A percentile compares a stretch with the other conserved stretches of the same genome.
Conservation (phyloP, 768 basidiomycete genomes). For the Coprinopsis strossmayeri region DNA sequence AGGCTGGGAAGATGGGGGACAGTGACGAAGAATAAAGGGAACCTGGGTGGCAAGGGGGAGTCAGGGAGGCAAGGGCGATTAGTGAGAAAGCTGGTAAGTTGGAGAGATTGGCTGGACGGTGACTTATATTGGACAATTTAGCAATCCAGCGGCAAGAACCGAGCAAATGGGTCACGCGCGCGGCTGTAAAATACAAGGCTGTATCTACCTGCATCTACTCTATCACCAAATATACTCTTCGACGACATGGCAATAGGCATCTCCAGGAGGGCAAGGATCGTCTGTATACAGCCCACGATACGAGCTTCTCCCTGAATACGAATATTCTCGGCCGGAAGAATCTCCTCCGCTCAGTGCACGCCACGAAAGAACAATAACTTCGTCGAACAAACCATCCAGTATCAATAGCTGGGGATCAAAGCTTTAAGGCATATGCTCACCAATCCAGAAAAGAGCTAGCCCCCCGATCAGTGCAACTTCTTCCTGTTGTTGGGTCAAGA, state of each 20-base stretch:
- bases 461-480: slow-evolving; percentile 67
- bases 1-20: neutral
- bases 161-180: too few species aligned
- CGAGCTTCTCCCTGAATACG: neutral
- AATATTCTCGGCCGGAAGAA: neutral
- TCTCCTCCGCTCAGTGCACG: slow-evolving; percentile 3
- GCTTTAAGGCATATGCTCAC: slow-evolving; percentile 33
- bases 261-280: neutral
- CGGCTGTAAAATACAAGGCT: neutral
- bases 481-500: slow-evolving; percentile 66
- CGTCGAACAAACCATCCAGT: neutral
- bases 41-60: neutral
- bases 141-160: slow-evolving; percentile 1
- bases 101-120: neutral
- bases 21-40: neutral
- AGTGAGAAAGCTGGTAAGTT: neutral
- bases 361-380: slow-evolving; percentile 7
- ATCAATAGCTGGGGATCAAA: neutral
- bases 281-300: too few species aligned
- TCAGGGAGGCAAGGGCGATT: neutral
- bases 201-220: neutral
- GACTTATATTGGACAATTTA: slow-evolving; percentile 1
- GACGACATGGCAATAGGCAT: slow-evolving; percentile 5
- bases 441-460: slow-evolving; percentile 71
- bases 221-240: slow-evolving; percentile 6